Evolutionary conservation across 768 basidiomycete species (phyloP).

Genomic region (Paxillus ammoniavirescens): DNA sequence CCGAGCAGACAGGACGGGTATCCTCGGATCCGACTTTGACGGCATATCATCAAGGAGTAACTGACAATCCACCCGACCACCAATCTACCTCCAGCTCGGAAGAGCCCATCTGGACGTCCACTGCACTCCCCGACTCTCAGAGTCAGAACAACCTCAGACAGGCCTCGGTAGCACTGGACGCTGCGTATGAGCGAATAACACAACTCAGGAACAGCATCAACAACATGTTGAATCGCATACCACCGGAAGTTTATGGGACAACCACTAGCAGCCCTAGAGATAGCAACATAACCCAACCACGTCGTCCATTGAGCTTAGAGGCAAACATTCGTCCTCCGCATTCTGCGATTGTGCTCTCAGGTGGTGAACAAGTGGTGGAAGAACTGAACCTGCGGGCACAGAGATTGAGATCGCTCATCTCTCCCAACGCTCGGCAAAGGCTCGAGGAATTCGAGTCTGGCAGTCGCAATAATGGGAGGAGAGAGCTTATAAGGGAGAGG

Average conservation of each 20-base stretch:
- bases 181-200: constrained; percentile 53
- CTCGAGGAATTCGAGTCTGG: constrained; percentile 31
- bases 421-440: constrained; percentile 31
- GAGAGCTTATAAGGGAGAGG: constrained; percentile 21
- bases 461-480: constrained; percentile 6
- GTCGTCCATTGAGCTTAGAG: constrained; percentile 15
- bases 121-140: constrained; percentile 13
- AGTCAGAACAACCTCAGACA: constrained; percentile 43
- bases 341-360: constrained; percentile 30
- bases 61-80: constrained; percentile 8
- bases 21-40: constrained; percentile 14
- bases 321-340: constrained; percentile 28
- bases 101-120: constrained; percentile 9
- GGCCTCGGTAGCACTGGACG: constrained; percentile 53
- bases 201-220: constrained; percentile 53
- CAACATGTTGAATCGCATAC: constrained; percentile 39
- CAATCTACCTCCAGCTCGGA: constrained; percentile 8
- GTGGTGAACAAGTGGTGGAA: constrained; percentile 18
- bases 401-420: constrained; percentile 29
- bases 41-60: constrained; percentile 11
- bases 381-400: constrained; percentile 29
- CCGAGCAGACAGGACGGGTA: constrained; percentile 7
- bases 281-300: constrained; percentile 8
- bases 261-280: constrained; percentile 2
- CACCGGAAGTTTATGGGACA: constrained; percentile 29